A percentile compares a stretch with the other conserved stretches of the same genome.
Evolutionary conservation across 2,329 filamentous ascomycete species (phyloP).

Genomic region (Fusarium equiseti): DNA sequence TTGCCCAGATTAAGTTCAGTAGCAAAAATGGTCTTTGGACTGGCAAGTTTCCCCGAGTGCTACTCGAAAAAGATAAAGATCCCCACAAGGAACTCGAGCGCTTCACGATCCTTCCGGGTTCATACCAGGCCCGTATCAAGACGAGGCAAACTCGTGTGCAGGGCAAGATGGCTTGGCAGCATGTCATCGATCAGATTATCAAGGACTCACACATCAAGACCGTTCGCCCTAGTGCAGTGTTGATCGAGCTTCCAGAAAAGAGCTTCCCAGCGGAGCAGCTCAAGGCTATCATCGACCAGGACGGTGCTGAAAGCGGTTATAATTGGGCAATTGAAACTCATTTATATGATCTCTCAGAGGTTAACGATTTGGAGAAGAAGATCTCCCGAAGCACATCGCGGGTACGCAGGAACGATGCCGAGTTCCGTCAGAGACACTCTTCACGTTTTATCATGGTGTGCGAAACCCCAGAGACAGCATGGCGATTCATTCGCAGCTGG

Average conservation of each 20-base stretch:
- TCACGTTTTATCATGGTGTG: slow-evolving; percentile 53
- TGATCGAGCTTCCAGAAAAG: slow-evolving; percentile 50
- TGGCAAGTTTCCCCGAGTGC: slow-evolving; percentile 46
- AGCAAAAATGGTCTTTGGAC: slow-evolving; percentile 48
- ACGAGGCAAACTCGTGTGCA: slow-evolving; percentile 38
- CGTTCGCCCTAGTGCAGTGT: slow-evolving; percentile 45
- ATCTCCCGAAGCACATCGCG: slow-evolving; percentile 14
- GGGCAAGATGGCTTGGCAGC: slow-evolving; percentile 45
- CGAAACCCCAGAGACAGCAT: slow-evolving; percentile 50
- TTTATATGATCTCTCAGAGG: slow-evolving; percentile 27
- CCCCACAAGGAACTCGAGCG: slow-evolving; percentile 44
- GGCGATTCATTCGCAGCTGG: slow-evolving; percentile 58
- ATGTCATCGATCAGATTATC: slow-evolving; percentile 42
- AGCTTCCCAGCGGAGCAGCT: slow-evolving; percentile 46
- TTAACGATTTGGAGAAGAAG: slow-evolving; percentile 7
- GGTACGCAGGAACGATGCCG: slow-evolving; percentile 12
- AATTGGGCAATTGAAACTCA: slow-evolving; percentile 27
- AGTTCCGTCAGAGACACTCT: slow-evolving; percentile 37
- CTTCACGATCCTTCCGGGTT: slow-evolving; percentile 50
- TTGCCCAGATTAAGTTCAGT: slow-evolving; percentile 48
- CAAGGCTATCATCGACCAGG: slow-evolving; percentile 25
- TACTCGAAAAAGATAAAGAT: slow-evolving; percentile 16
- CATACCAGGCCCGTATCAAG: slow-evolving; percentile 26
- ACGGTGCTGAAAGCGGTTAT: slow-evolving; percentile 18
- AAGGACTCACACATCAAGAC: slow-evolving; percentile 38